phyloP scores from a whole-genome alignment of 208 protist genomes.

The Vickermania ingenoplastis region DNA sequence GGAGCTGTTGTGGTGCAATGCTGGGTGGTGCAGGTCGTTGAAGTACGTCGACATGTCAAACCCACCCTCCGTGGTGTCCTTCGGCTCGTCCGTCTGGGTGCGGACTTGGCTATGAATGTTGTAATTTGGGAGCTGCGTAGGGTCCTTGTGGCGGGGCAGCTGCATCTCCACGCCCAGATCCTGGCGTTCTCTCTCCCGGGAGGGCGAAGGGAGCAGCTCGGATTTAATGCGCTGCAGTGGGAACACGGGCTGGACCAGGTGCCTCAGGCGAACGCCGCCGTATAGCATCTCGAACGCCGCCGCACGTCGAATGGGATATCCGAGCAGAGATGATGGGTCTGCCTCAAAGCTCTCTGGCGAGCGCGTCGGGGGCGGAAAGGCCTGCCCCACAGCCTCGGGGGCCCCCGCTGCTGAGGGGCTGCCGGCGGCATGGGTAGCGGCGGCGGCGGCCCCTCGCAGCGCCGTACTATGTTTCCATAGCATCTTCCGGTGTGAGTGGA shows the following conservation, averaged over 20 bases:
- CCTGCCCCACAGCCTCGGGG: background rate
- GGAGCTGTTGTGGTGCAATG: constrained; percentile 57
- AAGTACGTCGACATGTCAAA: constrained; percentile 37
- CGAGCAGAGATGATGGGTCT: constrained; percentile 26
- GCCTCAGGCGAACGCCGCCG: constrained; percentile 56
- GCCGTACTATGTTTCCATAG: too few species aligned
- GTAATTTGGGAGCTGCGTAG: constrained; percentile 19
- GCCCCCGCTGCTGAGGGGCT: too few species aligned
- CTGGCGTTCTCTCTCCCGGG: constrained; percentile 32
- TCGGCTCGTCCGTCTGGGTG: constrained; percentile 2
- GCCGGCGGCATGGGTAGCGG: too few species aligned
- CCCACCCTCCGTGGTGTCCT: background rate
- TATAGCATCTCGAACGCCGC: constrained; percentile 70
- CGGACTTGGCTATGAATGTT: constrained; percentile 26
- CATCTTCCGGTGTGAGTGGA: too few species aligned
- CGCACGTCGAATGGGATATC: constrained; percentile 54
- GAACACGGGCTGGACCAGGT: constrained; percentile 42
- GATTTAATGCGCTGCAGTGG: constrained; percentile 31
- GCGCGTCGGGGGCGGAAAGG: background rate
- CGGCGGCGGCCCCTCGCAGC: too few species aligned
- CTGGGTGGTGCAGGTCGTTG: constrained; percentile 23
- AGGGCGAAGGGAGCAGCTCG: constrained; percentile 55
- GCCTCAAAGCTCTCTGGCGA: background rate
- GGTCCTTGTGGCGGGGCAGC: constrained; percentile 15
- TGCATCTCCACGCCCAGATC: constrained; percentile 63